These are phyloP conservation scores for Alternaria incomplexa DNA, from an alignment of 2,329 filamentous ascomycete genomes.

Conservation along the genomic window DNA sequence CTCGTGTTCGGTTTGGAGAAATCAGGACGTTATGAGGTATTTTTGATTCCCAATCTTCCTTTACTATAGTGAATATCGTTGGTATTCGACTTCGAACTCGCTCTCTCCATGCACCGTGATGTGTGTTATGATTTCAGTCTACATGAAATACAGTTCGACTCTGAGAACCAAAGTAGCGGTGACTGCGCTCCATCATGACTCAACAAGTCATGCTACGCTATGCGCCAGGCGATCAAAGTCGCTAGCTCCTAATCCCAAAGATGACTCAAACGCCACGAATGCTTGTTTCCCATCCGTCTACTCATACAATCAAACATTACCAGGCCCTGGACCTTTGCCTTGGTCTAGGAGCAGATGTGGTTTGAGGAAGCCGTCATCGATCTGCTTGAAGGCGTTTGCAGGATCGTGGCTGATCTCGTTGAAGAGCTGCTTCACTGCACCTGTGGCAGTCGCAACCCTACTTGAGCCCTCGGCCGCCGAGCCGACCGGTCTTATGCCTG, in stretches of 20 bases:
- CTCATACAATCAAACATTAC: conserved; percentile 37
- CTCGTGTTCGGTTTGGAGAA: not conserved
- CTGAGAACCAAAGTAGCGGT: not conserved
- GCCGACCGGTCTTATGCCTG: conserved; percentile 36
- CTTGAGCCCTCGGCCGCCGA: conserved; percentile 28
- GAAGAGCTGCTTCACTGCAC: conserved; percentile 80
- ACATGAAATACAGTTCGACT: not conserved
- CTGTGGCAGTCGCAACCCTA: conserved; percentile 69
- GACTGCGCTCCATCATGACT: not conserved
- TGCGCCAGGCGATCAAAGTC: not conserved
- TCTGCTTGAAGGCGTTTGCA: conserved; percentile 84
- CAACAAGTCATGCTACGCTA: not conserved
- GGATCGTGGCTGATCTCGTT: conserved; percentile 82
- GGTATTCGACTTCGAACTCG: not conserved
- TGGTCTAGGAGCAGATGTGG: conserved; percentile 84
- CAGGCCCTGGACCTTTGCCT: conserved; percentile 43
- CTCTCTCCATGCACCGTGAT: not conserved
- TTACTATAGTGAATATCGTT: not conserved
- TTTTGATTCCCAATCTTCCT: conserved; percentile 1
- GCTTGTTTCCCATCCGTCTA: not conserved
- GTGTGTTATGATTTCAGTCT: not conserved
- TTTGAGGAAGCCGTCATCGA: conserved; percentile 97
- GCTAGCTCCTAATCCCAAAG: not conserved
- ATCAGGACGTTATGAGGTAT: not conserved
- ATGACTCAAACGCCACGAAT: conserved; percentile 5